Percentiles rank a stretch among this genome's conserved stretches.
These are phyloP conservation scores for Anthracocystis walkeri DNA, from an alignment of 1,284 basidiomycete genomes.

Conservation along the genomic window DNA sequence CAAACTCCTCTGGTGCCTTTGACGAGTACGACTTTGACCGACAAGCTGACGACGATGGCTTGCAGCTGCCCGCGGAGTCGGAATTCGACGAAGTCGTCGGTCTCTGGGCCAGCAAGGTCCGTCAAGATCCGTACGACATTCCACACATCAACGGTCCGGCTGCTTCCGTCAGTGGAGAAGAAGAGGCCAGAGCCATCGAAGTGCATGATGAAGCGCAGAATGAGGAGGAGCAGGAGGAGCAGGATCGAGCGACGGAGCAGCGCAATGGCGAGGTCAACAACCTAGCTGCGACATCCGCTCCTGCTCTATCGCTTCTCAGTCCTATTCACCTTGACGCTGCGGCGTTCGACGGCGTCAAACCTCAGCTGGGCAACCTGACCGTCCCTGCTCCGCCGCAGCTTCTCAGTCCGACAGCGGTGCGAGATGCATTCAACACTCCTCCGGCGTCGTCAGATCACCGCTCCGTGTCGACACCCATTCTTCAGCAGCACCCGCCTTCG, in stretches of 20 bases:
- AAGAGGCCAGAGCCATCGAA: neutral
- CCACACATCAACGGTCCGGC: conserved; percentile 26
- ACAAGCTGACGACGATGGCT: conserved; percentile 2
- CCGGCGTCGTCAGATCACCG: conserved; percentile 9
- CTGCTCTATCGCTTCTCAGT: conserved; percentile 48
- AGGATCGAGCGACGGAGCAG: neutral
- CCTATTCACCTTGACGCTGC: conserved; percentile 54
- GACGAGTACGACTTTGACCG: conserved; percentile 17
- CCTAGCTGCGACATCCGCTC: conserved; percentile 13
- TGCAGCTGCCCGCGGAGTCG: conserved; percentile 19
- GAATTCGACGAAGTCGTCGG: conserved; percentile 45
- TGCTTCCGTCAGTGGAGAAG: conserved; percentile 10
- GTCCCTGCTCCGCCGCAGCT: conserved; percentile 27
- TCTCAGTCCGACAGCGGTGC: conserved; percentile 23
- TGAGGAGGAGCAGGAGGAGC: neutral
- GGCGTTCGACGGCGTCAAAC: conserved; percentile 38
- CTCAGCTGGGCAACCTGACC: conserved; percentile 38
- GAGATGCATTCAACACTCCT: conserved; percentile 27
- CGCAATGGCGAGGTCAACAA: neutral
- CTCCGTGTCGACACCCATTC: conserved; percentile 17
- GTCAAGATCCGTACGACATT: conserved; percentile 18
- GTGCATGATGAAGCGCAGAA: neutral
- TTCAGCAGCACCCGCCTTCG: conserved; percentile 25
- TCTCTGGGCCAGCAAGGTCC: conserved; percentile 39
- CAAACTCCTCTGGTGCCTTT: conserved; percentile 20